A percentile compares a stretch with the other conserved stretches of the same genome.
These are phyloP conservation scores for Vanrija humicola DNA, from an alignment of 1,284 basidiomycete species.

Conservation along the genomic window DNA sequence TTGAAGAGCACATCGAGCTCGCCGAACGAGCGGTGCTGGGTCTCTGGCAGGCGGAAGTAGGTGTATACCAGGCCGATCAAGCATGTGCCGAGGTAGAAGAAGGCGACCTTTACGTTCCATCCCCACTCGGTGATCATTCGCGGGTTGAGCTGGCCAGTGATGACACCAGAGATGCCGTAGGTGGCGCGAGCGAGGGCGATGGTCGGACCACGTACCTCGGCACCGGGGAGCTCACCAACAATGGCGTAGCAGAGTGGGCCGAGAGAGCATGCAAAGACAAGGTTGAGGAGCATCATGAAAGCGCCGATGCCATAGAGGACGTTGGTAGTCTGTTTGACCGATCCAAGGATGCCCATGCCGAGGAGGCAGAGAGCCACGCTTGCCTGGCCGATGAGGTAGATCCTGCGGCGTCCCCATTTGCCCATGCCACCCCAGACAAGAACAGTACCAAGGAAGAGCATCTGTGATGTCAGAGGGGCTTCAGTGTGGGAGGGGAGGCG, in stretches of 20 bases:
- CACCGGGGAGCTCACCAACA: slow-evolving; percentile 16
- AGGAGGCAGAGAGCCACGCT: slow-evolving; percentile 15
- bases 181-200: slow-evolving; percentile 50
- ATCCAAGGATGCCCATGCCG: slow-evolving; percentile 31
- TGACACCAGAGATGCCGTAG: slow-evolving; percentile 48
- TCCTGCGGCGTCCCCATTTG: slow-evolving; percentile 22
- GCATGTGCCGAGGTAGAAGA: slow-evolving; percentile 35
- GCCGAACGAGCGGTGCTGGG: slow-evolving; percentile 20
- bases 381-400: slow-evolving; percentile 23
- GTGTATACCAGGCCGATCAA: slow-evolving; percentile 22
- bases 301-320: slow-evolving; percentile 34
- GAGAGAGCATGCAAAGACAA: slow-evolving; percentile 25
- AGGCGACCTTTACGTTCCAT: slow-evolving; percentile 46
- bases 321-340: slow-evolving; percentile 16
- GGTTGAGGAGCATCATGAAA: slow-evolving; percentile 32
- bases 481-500: too few species aligned
- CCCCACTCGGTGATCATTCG: slow-evolving; percentile 52
- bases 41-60: slow-evolving; percentile 38
- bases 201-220: slow-evolving; percentile 45
- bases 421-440: slow-evolving; percentile 2
- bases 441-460: slow-evolving; percentile 1
- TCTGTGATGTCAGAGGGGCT: not conserved
- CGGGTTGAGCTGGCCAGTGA: slow-evolving; percentile 40
- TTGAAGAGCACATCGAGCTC: slow-evolving; percentile 41
- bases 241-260: slow-evolving; percentile 25